Percentiles rank a stretch among this genome's conserved stretches.
Conservation (phyloP, 306 rosid genomes). For the Dryas alaskensis region DNA sequence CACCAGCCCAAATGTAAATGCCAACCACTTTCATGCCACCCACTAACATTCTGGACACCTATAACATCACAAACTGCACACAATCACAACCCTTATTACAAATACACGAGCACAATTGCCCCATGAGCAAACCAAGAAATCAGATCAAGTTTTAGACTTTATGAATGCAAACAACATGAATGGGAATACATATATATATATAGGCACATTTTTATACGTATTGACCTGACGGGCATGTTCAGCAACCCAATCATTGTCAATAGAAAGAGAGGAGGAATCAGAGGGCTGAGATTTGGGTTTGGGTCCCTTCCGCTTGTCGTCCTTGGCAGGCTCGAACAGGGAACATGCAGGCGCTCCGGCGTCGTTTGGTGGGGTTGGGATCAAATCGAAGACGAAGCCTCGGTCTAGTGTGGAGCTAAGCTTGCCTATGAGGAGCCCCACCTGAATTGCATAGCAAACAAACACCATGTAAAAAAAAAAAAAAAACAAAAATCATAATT, state of each 20-base stretch:
- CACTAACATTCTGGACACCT: constrained; percentile 78
- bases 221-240: constrained; percentile 93
- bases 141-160: not conserved
- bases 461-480: not conserved
- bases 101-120: not conserved
- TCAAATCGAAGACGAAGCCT: constrained; percentile 71
- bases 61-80: not conserved
- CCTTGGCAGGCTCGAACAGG: constrained; percentile 44
- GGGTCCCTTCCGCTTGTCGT: constrained; percentile 60
- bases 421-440: constrained; percentile 77
- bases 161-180: not conserved
- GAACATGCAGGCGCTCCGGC: constrained; percentile 61
- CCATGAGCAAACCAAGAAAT: constrained; percentile 6
- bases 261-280: constrained; percentile 56
- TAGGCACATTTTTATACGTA: not conserved
- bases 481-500: not conserved
- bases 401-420: constrained; percentile 65
- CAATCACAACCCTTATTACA: not conserved
- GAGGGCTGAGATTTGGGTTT: constrained; percentile 54
- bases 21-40: constrained; percentile 88
- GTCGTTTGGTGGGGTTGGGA: constrained; percentile 77
- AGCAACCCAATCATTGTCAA: constrained; percentile 82
- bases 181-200: not conserved
- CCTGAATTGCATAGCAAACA: constrained; percentile 38
- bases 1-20: constrained; percentile 66